Evolutionary conservation across 345 rosid genomes (phyloP).

Genomic region (Crucihimalaya himalaica): DNA sequence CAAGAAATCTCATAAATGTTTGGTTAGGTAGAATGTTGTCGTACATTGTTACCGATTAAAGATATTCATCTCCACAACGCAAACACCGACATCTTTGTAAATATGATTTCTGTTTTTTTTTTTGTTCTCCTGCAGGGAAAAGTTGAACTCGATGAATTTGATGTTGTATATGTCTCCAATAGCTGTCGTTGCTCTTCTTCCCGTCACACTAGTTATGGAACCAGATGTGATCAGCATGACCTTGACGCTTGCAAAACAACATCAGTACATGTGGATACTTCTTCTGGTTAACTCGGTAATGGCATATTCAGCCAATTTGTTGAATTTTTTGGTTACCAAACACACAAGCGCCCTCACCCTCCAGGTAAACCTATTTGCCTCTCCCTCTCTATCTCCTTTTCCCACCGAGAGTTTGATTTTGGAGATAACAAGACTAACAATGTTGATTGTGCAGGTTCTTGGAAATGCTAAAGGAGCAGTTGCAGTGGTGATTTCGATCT

Average conservation of each 20-base stretch:
- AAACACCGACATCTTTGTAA: not conserved
- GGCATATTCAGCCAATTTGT: conserved; percentile 85
- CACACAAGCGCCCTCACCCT: conserved; percentile 95
- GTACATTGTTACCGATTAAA: not conserved
- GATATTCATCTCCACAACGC: not conserved
- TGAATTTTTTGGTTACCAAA: conserved; percentile 86
- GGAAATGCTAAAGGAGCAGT: conserved; percentile 98
- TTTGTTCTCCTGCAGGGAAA: conserved; percentile 55
- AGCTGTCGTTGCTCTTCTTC: conserved; percentile 77
- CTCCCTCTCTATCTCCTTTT: not conserved
- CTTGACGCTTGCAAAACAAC: conserved; percentile 59
- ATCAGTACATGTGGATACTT: conserved; percentile 78
- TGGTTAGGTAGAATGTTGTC: conserved; percentile 13
- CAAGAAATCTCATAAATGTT: conserved; percentile 14
- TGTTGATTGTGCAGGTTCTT: conserved; percentile 57
- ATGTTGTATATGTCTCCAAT: conserved; percentile 89
- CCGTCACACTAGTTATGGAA: conserved; percentile 77
- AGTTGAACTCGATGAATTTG: conserved; percentile 93
- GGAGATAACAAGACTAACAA: not conserved
- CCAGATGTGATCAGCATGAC: conserved; percentile 64
- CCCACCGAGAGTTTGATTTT: not conserved
- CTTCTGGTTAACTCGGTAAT: conserved; percentile 72
- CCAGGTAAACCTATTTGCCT: conserved; percentile 51
- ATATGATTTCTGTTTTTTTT: not conserved
- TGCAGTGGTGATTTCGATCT: conserved; percentile 84